These are phyloP conservation scores for Populus deltoides DNA, from an alignment of 345 rosid genomes.

Conservation along the genomic window DNA sequence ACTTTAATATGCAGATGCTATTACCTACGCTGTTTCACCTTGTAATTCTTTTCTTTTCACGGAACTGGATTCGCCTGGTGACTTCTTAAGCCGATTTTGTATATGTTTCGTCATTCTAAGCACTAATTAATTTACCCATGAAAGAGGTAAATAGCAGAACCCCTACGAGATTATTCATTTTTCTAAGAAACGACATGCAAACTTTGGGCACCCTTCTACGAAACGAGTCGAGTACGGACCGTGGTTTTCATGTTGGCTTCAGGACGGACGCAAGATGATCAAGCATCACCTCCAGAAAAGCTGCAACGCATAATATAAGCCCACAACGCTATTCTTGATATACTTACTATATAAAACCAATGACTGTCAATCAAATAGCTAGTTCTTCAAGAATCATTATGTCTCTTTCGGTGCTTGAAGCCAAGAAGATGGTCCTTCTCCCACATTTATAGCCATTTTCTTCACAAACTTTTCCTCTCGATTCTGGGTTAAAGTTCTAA, in stretches of 20 bases:
- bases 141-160: neutral
- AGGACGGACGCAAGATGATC: neutral
- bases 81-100: too few species aligned
- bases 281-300: neutral
- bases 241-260: constrained; percentile 17
- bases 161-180: neutral
- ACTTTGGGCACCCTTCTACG: neutral
- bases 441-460: neutral
- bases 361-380: neutral
- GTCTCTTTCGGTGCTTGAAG: neutral
- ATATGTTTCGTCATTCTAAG: neutral
- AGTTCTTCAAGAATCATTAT: neutral
- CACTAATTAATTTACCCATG: neutral
- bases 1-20: too few species aligned
- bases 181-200: neutral
- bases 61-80: too few species aligned
- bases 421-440: constrained; percentile 5
- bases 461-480: constrained; percentile 3
- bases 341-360: neutral
- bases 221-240: constrained; percentile 3
- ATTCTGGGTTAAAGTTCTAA: constrained; percentile 19
- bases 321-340: neutral
- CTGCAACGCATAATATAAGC: too few species aligned
- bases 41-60: too few species aligned
- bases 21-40: too few species aligned